These are phyloP conservation scores for Pyrrhoderma lamaoense DNA, from an alignment of 1,284 basidiomycete genomes.

Conservation along the genomic window DNA sequence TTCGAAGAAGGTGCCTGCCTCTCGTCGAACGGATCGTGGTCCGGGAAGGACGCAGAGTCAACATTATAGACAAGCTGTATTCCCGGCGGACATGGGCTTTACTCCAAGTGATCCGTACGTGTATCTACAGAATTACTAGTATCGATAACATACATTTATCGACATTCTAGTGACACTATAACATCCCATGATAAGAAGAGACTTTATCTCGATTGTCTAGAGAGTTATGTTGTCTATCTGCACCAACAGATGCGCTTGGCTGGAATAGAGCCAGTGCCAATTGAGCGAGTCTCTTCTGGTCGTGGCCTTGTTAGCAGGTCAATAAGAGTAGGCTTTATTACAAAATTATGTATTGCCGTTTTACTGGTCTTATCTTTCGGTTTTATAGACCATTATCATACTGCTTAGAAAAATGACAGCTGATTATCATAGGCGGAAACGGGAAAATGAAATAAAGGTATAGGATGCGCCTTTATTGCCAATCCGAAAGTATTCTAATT, in stretches of 20 bases:
- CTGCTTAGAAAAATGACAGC: conserved; percentile 7
- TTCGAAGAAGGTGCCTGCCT: neutral
- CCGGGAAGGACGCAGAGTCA: neutral
- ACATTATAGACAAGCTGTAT: neutral
- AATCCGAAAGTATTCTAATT: neutral
- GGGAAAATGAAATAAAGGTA: conserved; percentile 10
- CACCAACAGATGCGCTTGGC: conserved; percentile 51
- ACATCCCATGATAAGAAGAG: conserved; percentile 72
- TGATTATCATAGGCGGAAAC: conserved; percentile 6
- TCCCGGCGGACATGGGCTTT: conserved; percentile 46
- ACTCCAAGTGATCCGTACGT: conserved; percentile 52
- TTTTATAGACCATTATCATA: conserved; percentile 12
- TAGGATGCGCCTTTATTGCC: neutral
- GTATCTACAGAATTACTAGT: neutral
- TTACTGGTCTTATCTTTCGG: neutral
- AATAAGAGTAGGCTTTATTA: conserved; percentile 29
- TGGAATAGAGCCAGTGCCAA: conserved; percentile 38
- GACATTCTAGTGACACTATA: conserved; percentile 45
- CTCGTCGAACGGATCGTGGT: conserved; percentile 17
- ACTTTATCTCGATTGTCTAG: conserved; percentile 61
- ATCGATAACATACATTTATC: neutral
- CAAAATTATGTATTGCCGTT: neutral
- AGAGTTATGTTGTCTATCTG: conserved; percentile 58
- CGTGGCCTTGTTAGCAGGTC: conserved; percentile 55
- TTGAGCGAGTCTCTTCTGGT: conserved; percentile 49